Conservation (phyloP, 306 rosid species). For the Ochetophila trinervis region DNA sequence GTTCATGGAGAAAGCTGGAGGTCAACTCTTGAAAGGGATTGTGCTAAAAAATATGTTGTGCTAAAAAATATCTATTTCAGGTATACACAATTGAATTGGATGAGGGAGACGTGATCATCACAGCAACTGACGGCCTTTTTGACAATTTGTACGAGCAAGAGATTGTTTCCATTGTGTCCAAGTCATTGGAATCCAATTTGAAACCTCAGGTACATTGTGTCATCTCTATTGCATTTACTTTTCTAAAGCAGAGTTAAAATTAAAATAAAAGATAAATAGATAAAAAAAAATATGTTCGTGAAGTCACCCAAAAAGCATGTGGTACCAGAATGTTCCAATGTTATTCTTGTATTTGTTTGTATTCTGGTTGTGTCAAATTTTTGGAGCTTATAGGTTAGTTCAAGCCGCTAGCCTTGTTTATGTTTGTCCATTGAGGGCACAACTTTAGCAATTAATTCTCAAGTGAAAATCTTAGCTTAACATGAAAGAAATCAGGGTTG, state of each 20-base stretch:
- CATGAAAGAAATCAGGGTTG: background rate
- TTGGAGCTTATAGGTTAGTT: background rate
- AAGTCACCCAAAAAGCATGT: no score
- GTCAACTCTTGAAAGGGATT: background rate
- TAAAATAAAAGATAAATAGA: background rate
- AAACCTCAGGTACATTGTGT: conserved; percentile 53
- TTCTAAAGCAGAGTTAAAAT: conserved; percentile 2
- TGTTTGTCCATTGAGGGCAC: background rate
- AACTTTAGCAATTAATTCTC: background rate
- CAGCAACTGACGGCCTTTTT: conserved; percentile 77
- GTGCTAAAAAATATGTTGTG: background rate
- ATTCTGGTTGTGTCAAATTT: background rate
- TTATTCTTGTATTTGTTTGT: background rate
- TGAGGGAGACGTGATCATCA: conserved; percentile 63
- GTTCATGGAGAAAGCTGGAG: background rate
- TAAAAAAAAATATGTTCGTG: no score
- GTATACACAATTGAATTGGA: conserved; percentile 42
- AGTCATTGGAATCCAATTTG: conserved; percentile 42
- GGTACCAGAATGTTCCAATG: background rate
- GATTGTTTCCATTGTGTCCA: conserved; percentile 46
- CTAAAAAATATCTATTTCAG: conserved; percentile 16
- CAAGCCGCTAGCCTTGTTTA: background rate
- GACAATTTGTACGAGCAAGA: conserved; percentile 80
- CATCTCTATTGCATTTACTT: background rate
- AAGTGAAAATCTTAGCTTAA: background rate